Base-by-base conservation (phyloP, 225 moss, liverwort and hornwort species). In the Climacium dendroides region DNA sequence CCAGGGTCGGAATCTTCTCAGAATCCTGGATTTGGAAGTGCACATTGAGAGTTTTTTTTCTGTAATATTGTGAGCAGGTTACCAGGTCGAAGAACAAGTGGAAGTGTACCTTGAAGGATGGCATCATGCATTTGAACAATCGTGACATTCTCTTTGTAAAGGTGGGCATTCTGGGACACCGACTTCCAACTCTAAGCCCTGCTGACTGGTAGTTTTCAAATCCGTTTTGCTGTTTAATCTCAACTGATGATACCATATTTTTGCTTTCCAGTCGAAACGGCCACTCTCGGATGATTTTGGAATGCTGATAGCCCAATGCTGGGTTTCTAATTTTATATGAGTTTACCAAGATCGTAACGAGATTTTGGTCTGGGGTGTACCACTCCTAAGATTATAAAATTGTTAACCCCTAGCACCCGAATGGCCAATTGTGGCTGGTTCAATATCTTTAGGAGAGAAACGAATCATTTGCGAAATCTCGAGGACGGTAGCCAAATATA, bases 31-130 rank as follows among this genome's bases (percentile, higher is more conserved):
- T 83, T 45, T 37, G 13, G 59, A n/a, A n/a, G 30, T 35, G 13
- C 25, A 23, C 32, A 45, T 82, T 82, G 53, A 41, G 55, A 45
- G n/a, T n/a, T n/a, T n/a, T n/a, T n/a, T 47, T 77, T 24, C 30
- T 85, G 61, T n/a, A 28, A 65, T 75, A 22, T 83, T 63, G 63
- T 89, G 87, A 73, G 50, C 92, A 97, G 96, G 96, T 98, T 75
- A 98, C 96, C 54, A 96, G 98, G 92, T 96, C 97, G 37, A 98
- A 97, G 93, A 96, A 97, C 92, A 98, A 96, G 85, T 98, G 98
- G 98, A 98, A 97, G 87, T 97, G 98, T 83, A 95, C 93, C 74
- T 92, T 98, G 83, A 98, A 97, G 91, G 97, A 98, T 90, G 98
- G 98, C 67, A 95, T 99, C 83, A 99, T 99, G 96, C 98, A 99